Evolutionary conservation across 2,329 filamentous ascomycete species (phyloP), one percentile per base, ranked within the genome.

Genomic region (Colletotrichum gigasporum): DNA sequence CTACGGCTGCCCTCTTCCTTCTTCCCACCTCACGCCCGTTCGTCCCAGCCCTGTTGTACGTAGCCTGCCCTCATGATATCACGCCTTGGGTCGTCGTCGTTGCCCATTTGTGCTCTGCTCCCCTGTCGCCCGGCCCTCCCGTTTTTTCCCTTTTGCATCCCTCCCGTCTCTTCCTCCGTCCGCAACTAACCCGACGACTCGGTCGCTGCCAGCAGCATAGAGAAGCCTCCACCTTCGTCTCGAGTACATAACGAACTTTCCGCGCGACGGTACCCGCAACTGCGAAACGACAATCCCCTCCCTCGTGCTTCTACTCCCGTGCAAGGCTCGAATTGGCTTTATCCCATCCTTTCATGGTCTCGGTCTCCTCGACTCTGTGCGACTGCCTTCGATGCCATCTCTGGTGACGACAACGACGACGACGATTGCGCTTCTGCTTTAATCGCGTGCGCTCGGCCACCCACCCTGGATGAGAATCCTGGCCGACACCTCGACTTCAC

Each of bases 11-110:
- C 53, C 34, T 58, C 44, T 54, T 52, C 41, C 60, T 35, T 58
- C 37, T 35, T 60, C 44, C 47, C 41, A 53, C 35, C 26, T 44
- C 41, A 64, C 59, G 56, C 60, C 59, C 56, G 55, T 64, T 64
- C 56, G 48, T 64, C 56, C 61, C 61, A 64, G 61, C 56, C 61
- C 61, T 64, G 54, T 39, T 61, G 56, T 55, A 64, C 61, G 61
- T 64, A 64, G 56, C 26, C 56, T 54, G 41, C 56, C 48, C 56
- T 55, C 48, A 61, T 61, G 61, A 64, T 64, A 64, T 64, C 57
- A 61, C 61, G 56, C 55, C 48, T 32, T 26, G 42, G 12, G 26
- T 50, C 28, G 55, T 34, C 32, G 60, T 52, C 48, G 56, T 48
- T 44, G 50, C 34, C 22, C 50, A 44, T 42, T 50, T 50, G 42